phyloP scores from a whole-genome alignment of 2,329 filamentous ascomycete genomes.

The Epichloe festucae region DNA sequence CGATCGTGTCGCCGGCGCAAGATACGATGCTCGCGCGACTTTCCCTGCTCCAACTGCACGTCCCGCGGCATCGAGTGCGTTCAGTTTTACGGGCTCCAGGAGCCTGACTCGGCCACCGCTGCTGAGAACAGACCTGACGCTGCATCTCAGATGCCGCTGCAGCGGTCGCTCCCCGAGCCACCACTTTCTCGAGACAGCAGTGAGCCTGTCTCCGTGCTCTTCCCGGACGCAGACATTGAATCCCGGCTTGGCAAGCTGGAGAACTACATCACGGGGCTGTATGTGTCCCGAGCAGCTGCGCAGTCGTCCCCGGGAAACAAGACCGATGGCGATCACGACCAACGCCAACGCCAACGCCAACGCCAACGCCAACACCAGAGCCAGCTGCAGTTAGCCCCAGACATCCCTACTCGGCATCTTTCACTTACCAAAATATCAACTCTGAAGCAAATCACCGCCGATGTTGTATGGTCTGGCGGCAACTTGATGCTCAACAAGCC shows the following conservation, averaged over 20 bases:
- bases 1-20: slow-evolving; percentile 20
- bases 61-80: slow-evolving; percentile 17
- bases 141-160: neutral
- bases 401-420: neutral
- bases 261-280: neutral
- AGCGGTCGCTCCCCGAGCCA: neutral
- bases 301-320: neutral
- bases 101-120: neutral
- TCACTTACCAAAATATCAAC: neutral
- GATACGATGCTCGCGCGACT: slow-evolving; percentile 19
- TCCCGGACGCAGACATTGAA: neutral
- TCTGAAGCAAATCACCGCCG: neutral
- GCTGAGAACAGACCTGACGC: neutral
- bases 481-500: neutral
- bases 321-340: neutral
- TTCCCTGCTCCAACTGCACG: slow-evolving; percentile 21
- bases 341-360: no score
- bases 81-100: slow-evolving; percentile 4
- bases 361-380: no score
- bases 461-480: slow-evolving; percentile 1
- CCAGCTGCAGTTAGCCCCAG: neutral
- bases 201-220: neutral
- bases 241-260: slow-evolving; percentile 2
- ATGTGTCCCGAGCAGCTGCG: neutral
- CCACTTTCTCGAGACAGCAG: neutral